Percentiles rank a stretch among this genome's conserved stretches.
These are phyloP conservation scores for Macroventuria anomochaeta DNA, from an alignment of 2,329 filamentous ascomycete genomes.

Conservation along the genomic window DNA sequence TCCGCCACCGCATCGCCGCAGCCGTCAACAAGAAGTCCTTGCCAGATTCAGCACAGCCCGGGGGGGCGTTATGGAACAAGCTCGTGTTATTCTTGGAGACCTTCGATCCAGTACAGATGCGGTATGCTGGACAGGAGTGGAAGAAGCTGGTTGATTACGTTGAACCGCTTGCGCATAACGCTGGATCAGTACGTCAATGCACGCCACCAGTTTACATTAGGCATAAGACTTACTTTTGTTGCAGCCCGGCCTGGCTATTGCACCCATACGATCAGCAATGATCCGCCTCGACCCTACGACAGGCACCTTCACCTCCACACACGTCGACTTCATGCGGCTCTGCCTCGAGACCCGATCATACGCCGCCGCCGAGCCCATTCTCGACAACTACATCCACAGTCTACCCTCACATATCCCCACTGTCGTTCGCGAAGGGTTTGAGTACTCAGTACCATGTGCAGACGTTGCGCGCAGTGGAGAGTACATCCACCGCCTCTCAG, in stretches of 20 bases:
- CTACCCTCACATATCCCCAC: constrained; percentile 58
- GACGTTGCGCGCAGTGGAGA: constrained; percentile 54
- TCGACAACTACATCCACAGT: constrained; percentile 71
- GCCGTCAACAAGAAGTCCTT: constrained; percentile 46
- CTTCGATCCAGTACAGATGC: constrained; percentile 62
- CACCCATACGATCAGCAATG: constrained; percentile 60
- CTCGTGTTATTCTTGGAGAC: constrained; percentile 55
- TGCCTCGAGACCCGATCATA: constrained; percentile 63
- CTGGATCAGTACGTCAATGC: constrained; percentile 39
- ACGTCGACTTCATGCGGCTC: constrained; percentile 64
- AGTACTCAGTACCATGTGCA: constrained; percentile 51
- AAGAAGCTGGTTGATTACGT: constrained; percentile 52
- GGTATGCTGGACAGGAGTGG: constrained; percentile 60
- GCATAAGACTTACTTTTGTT: neutral
- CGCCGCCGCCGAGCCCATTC: constrained; percentile 63
- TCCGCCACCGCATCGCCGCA: constrained; percentile 57
- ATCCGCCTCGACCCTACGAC: constrained; percentile 70
- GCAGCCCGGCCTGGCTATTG: constrained; percentile 47
- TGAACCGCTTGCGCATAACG: constrained; percentile 42
- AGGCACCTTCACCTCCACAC: constrained; percentile 69
- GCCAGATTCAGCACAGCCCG: constrained; percentile 52
- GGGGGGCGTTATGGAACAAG: constrained; percentile 58
- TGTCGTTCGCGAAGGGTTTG: constrained; percentile 39
- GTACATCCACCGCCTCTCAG: constrained; percentile 67
- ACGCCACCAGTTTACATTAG: neutral